A percentile compares a stretch with the other conserved stretches of the same genome.
phyloP scores from a whole-genome alignment of 31 red algal species.

The Pterothamnion heteromorphum region DNA sequence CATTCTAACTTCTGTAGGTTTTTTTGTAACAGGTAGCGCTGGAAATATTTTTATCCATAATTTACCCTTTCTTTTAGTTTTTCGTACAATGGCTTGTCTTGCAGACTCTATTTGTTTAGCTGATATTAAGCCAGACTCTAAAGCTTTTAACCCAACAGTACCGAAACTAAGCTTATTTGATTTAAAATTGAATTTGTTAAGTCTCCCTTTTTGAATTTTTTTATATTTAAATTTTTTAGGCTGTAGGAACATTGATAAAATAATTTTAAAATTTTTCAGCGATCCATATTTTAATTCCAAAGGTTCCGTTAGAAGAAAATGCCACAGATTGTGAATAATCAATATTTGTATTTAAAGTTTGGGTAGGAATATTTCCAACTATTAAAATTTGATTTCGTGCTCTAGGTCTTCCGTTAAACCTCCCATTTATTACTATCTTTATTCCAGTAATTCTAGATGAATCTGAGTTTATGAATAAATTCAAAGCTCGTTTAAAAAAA shows the following conservation, averaged over 20 bases:
- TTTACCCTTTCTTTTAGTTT: conserved; percentile 39
- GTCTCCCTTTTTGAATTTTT: conserved; percentile 7
- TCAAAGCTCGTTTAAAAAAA: not conserved
- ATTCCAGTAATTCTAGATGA: not conserved
- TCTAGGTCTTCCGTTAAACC: not conserved
- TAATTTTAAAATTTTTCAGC: not conserved
- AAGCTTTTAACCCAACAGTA: not conserved
- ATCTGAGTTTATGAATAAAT: not conserved
- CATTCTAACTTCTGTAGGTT: conserved; percentile 24
- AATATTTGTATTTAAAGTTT: not conserved
- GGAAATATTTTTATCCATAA: conserved; percentile 48
- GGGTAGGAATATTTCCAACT: not conserved
- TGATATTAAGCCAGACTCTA: conserved; percentile 3
- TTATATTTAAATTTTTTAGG: conserved; percentile 29
- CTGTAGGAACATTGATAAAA: conserved; percentile 10
- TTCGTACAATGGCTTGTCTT: conserved; percentile 1
- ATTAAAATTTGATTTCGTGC: not conserved
- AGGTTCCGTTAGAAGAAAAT: not conserved
- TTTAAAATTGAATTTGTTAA: conserved; percentile 25
- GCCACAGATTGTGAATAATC: not conserved
- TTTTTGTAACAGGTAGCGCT: conserved; percentile 15
- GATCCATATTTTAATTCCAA: conserved; percentile 36
- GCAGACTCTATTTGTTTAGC: conserved; percentile 23
- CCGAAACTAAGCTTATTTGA: not conserved
- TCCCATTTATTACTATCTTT: conserved; percentile 5